Evolutionary conservation across 371 early-diverging fungal species (phyloP).

Genomic region (Apophysomyces elegans): DNA sequence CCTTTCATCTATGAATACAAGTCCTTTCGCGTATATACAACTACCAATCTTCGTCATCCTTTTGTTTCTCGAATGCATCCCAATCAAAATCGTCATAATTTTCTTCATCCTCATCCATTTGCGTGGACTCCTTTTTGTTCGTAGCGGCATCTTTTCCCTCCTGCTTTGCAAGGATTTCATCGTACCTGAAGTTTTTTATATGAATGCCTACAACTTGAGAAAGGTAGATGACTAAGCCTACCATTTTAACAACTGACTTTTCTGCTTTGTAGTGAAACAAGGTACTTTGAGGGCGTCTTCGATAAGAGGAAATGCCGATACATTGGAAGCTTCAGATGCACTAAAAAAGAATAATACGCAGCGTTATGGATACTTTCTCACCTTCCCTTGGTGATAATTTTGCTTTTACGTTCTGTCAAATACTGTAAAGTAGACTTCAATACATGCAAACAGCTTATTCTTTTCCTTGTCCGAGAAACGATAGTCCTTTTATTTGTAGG

Average conservation of each 20-base stretch:
- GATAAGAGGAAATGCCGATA: slow-evolving; percentile 36
- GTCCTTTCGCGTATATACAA: slow-evolving; percentile 5
- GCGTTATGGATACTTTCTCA: background rate
- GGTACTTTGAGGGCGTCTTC: slow-evolving; percentile 50
- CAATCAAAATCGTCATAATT: slow-evolving; percentile 44
- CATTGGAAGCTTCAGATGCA: background rate
- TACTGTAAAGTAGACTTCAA: slow-evolving; percentile 42
- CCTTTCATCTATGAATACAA: slow-evolving; percentile 7
- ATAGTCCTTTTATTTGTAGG: slow-evolving; percentile 23
- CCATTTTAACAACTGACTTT: slow-evolving; percentile 42
- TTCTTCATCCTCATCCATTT: slow-evolving; percentile 21
- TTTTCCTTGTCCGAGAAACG: slow-evolving; percentile 47
- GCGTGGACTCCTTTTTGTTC: background rate
- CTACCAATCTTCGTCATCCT: slow-evolving; percentile 11
- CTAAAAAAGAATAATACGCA: slow-evolving; percentile 15
- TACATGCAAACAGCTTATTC: slow-evolving; percentile 44
- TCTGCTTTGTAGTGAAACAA: slow-evolving; percentile 46
- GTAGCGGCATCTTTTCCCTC: slow-evolving; percentile 13
- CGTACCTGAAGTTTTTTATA: slow-evolving; percentile 22
- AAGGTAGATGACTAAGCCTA: background rate
- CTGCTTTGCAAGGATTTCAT: slow-evolving; percentile 41
- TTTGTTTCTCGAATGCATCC: slow-evolving; percentile 44
- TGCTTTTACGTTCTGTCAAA: slow-evolving; percentile 35
- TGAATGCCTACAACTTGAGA: background rate
- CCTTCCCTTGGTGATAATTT: background rate